A percentile compares a stretch with the other conserved stretches of the same genome.
Conservation (phyloP, 1,284 basidiomycete genomes). For the Ustilago cynodontis region DNA sequence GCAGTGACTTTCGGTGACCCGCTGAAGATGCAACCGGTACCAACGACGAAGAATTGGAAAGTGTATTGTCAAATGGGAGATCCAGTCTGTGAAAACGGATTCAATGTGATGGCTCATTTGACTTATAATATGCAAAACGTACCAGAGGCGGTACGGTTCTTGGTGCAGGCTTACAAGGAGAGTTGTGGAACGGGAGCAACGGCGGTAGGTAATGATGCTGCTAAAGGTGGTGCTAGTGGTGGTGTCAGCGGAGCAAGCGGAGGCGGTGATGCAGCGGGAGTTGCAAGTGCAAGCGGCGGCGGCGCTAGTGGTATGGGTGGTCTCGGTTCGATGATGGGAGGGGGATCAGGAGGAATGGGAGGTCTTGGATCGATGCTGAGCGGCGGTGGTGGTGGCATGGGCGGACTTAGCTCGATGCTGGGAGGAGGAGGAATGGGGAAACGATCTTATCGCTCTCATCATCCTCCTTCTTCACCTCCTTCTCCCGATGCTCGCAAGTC, state of each 20-base stretch:
- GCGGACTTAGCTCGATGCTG: neutral
- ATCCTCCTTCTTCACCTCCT: neutral
- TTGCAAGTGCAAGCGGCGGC: neutral
- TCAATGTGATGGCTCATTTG: constrained; percentile 37
- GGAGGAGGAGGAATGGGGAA: constrained; percentile 4
- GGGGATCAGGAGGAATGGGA: neutral
- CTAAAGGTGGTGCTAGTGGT: no score
- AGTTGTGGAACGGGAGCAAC: constrained; percentile 8
- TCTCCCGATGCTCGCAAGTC: neutral
- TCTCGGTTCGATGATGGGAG: neutral
- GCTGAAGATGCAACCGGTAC: constrained; percentile 17
- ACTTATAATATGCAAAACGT: constrained; percentile 21
- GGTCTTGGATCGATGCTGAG: constrained; percentile 13
- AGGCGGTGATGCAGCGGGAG: neutral
- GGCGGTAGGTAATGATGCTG: neutral
- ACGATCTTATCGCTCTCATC: neutral
- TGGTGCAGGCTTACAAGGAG: constrained; percentile 26
- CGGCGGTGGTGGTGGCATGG: neutral
- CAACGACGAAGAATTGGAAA: constrained; percentile 24
- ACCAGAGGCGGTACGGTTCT: constrained; percentile 16
- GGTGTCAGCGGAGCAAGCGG: no score
- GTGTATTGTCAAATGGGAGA: constrained; percentile 32
- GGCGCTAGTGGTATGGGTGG: neutral
- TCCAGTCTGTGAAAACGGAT: constrained; percentile 35
- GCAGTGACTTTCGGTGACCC: constrained; percentile 50